Evolutionary conservation across 2,329 filamentous ascomycete genomes (phyloP), one percentile per base, ranked within the genome.

Genomic region (Xylaria sp.): DNA sequence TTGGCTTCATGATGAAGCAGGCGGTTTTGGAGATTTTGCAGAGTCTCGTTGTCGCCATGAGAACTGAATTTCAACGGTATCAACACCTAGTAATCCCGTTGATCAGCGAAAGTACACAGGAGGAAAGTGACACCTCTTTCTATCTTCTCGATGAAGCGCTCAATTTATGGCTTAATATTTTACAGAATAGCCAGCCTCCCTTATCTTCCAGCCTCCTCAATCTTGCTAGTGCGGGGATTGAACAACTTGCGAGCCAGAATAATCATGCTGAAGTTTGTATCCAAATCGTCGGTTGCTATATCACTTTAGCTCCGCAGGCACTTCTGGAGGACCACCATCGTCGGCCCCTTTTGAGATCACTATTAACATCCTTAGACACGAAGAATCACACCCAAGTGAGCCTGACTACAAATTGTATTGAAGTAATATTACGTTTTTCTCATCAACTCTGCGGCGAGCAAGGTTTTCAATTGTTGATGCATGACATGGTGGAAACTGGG

Each of bases 1-100:
- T 97, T 69, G 93, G 96, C 76, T 93, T 94, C 80, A 89, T 98
- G 79, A 92, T 98, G 85, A 98, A 98, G 80, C 94, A 98, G 80
- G 90, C 94, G 1, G 94, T 98, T 62, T 87, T 98, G 66, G 93
- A 92, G 2, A 91, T 98, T 48, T 89, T 98, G 61, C 87, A 93
- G 1, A 91, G 94, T 1, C 85, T 99, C 15, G 92, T 97, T n/a
- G 90, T 90, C 77, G 92, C 94, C 1, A 92, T 98, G 88, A 93
- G 92, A 68, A 86, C 88, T 13, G 88, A 91, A 10, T 96, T 94
- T 4, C 87, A 91, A 70, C 87, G 90, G 20, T 97, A 97, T 74
- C 94, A 98, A 72, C 81, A 86, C 18, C 85, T 94, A 62, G 92
- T 98, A 74, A 82, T 97, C 20, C 94, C 95, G 0, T 87, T 98